phyloP scores from a whole-genome alignment of 306 rosid species.

The Rubus idaeus region DNA sequence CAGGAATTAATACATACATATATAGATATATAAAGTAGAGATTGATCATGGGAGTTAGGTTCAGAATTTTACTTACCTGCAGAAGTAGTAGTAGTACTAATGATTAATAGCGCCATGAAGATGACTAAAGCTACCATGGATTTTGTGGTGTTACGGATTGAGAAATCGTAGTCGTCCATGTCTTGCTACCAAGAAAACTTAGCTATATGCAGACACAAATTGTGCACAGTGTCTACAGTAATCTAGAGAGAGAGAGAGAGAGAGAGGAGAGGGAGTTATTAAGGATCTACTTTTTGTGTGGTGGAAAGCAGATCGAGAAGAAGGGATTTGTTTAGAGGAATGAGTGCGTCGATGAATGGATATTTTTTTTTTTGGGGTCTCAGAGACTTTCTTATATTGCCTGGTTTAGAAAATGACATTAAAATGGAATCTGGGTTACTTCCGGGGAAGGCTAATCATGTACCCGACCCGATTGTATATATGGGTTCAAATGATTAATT shows the following conservation, averaged over 20 bases:
- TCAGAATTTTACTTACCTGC: neutral
- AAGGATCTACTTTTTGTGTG: conserved; percentile 15
- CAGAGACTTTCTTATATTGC: neutral
- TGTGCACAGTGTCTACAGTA: neutral
- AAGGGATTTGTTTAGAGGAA: neutral
- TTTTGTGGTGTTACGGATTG: conserved; percentile 1
- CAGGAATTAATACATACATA: neutral
- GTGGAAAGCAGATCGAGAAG: conserved; percentile 16
- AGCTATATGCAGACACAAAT: neutral
- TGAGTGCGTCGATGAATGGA: conserved; percentile 11
- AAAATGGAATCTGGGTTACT: conserved; percentile 11
- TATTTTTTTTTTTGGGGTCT: neutral
- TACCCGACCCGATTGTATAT: neutral
- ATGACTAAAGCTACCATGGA: neutral
- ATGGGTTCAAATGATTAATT: neutral
- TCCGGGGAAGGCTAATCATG: conserved; percentile 8
- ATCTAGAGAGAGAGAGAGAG: conserved; percentile 5
- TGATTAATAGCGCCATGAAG: conserved; percentile 12
- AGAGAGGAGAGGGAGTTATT: neutral
- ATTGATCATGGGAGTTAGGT: neutral
- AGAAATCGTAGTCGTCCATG: conserved; percentile 18
- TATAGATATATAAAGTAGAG: neutral
- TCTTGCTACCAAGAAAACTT: neutral
- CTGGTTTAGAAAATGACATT: conserved; percentile 7
- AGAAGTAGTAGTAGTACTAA: neutral